phyloP scores from a whole-genome alignment of 768 basidiomycete species.

The Suillus brevipes region DNA sequence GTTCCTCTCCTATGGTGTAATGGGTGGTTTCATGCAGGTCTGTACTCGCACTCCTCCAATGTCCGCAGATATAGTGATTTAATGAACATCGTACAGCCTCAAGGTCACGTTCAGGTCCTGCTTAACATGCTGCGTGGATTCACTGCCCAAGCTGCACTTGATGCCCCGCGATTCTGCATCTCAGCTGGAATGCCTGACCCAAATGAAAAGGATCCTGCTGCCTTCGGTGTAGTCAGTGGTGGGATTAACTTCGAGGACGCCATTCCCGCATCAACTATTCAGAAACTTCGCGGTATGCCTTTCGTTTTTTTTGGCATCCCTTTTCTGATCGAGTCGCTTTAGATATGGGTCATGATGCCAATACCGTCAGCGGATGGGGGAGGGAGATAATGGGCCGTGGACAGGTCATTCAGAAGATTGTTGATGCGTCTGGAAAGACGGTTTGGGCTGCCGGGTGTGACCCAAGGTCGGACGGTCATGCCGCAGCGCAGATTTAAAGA shows the following conservation, averaged over 20 bases:
- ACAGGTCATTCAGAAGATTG: conserved; percentile 84
- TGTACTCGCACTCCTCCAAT: conserved; percentile 2
- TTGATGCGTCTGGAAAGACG: conserved; percentile 61
- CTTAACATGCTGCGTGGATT: conserved; percentile 88
- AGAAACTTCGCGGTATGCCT: conserved; percentile 62
- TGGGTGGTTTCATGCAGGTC: conserved; percentile 91
- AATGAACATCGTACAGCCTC: conserved; percentile 54
- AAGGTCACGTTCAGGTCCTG: conserved; percentile 94
- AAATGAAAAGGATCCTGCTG: conserved; percentile 40
- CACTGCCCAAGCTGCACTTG: conserved; percentile 85
- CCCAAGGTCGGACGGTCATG: conserved; percentile 84
- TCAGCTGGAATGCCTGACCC: conserved; percentile 76
- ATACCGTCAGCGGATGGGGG: conserved; percentile 56
- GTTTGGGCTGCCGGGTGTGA: conserved; percentile 98
- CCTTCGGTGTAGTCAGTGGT: conserved; percentile 67
- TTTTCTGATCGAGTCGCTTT: conserved; percentile 5
- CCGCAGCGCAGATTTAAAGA: conserved; percentile 74
- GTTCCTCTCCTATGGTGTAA: conserved; percentile 87
- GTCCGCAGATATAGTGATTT: background rate
- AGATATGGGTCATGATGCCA: conserved; percentile 92
- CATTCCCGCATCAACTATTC: conserved; percentile 60
- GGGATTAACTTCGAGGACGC: conserved; percentile 90
- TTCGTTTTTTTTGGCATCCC: background rate
- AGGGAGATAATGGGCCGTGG: conserved; percentile 77
- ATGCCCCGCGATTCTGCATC: conserved; percentile 96